These are phyloP conservation scores for Pisolithus tinctorius DNA, from an alignment of 768 basidiomycete species.

Conservation along the genomic window DNA sequence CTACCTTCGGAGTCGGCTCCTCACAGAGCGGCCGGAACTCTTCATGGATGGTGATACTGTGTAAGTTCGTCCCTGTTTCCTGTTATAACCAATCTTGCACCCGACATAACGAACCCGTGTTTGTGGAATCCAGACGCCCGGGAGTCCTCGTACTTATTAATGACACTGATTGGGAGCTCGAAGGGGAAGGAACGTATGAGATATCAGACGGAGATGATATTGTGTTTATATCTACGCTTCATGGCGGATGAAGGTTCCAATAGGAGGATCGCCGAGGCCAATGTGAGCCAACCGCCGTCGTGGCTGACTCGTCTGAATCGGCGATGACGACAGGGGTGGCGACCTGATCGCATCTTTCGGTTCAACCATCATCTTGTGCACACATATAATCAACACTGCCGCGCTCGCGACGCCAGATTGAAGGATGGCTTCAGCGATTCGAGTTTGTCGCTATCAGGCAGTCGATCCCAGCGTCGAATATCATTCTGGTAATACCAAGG, in stretches of 20 bases:
- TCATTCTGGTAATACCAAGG: too few species aligned
- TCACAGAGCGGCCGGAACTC: slow-evolving; percentile 82
- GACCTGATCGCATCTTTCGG: too few species aligned
- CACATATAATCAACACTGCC: too few species aligned
- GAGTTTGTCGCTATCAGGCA: too few species aligned
- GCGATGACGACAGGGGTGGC: background rate
- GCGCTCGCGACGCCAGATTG: too few species aligned
- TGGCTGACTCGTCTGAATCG: background rate
- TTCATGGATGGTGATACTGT: slow-evolving; percentile 86
- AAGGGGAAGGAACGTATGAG: slow-evolving; percentile 84
- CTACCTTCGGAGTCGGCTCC: slow-evolving; percentile 67
- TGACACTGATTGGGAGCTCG: slow-evolving; percentile 96
- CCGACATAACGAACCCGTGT: background rate
- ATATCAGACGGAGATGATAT: slow-evolving; percentile 79
- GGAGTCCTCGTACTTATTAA: slow-evolving; percentile 97
- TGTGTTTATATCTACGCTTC: slow-evolving; percentile 94
- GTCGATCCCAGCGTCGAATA: too few species aligned
- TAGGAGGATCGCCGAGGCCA: too few species aligned
- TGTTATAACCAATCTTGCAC: background rate
- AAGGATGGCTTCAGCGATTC: too few species aligned
- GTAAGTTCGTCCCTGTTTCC: slow-evolving; percentile 40
- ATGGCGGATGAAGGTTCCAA: slow-evolving; percentile 58
- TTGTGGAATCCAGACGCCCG: slow-evolving; percentile 58
- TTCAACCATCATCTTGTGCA: too few species aligned
- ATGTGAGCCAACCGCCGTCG: background rate